These are phyloP conservation scores for Silybum marianum DNA, from an alignment of 129 eudicot species.

Conservation along the genomic window DNA sequence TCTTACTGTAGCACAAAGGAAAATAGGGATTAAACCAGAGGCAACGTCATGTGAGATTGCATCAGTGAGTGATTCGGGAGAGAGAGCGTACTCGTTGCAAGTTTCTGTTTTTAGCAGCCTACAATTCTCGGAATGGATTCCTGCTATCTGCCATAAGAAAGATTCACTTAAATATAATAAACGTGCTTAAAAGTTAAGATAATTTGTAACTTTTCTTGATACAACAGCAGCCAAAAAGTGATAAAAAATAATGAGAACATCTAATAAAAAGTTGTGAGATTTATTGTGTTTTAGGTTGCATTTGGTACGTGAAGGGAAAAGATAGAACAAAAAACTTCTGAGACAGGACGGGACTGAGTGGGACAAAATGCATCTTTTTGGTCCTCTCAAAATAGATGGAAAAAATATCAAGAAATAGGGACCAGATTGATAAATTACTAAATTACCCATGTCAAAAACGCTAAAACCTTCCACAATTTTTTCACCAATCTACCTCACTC, in stretches of 20 bases:
- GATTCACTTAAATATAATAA: background rate
- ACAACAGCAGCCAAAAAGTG: background rate
- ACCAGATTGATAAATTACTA: no score
- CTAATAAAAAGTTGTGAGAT: background rate
- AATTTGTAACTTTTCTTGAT: background rate
- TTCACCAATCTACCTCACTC: no score
- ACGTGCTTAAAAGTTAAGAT: background rate
- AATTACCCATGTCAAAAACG: no score
- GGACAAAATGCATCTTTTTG: no score
- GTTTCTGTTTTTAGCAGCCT: slow-evolving; percentile 71
- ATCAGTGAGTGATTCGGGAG: slow-evolving; percentile 65
- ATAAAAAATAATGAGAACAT: background rate
- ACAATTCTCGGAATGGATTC: slow-evolving; percentile 76
- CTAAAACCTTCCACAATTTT: no score
- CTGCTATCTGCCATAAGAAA: slow-evolving; percentile 68
- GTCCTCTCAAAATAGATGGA: no score
- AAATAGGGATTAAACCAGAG: slow-evolving; percentile 76
- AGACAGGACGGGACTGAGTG: no score
- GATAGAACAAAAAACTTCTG: background rate
- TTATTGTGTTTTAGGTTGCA: background rate
- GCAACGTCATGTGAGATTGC: slow-evolving; percentile 64
- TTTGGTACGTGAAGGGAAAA: background rate
- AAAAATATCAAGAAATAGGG: no score
- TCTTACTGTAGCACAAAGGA: slow-evolving; percentile 96
- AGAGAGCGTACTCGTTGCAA: slow-evolving; percentile 70